phyloP scores from a whole-genome alignment of 2,329 filamentous ascomycete species.

The Epichloe coenophiala region DNA sequence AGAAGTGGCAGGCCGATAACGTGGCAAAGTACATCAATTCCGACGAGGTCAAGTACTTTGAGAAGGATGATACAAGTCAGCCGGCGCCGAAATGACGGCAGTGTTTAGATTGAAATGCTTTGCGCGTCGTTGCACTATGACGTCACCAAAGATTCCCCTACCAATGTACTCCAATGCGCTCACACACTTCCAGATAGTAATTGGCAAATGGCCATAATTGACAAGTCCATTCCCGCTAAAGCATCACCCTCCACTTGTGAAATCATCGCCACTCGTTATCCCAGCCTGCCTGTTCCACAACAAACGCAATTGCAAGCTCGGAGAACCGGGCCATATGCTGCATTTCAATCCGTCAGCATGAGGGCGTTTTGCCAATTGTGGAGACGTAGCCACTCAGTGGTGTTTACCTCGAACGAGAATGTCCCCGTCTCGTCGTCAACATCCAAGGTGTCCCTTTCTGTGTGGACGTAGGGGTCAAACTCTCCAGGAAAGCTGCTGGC shows the following conservation, averaged over 20 bases:
- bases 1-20: slow-evolving; percentile 27
- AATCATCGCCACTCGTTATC: slow-evolving; percentile 24
- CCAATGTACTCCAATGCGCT: too few species aligned
- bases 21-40: background rate
- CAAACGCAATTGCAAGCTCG: slow-evolving; percentile 25
- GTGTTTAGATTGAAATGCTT: background rate
- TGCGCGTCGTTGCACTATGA: too few species aligned
- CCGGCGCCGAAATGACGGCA: background rate
- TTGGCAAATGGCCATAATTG: too few species aligned
- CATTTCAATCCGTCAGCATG: background rate
- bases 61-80: slow-evolving; percentile 2
- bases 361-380: slow-evolving; percentile 1
- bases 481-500: slow-evolving; percentile 18
- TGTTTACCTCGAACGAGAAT: slow-evolving; percentile 23
- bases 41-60: slow-evolving; percentile 3
- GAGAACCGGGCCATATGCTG: slow-evolving; percentile 27
- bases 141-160: too few species aligned
- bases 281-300: slow-evolving; percentile 26
- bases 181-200: too few species aligned
- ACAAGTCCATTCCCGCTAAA: too few species aligned
- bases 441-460: slow-evolving; percentile 22
- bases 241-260: background rate
- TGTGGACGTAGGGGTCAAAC: slow-evolving; percentile 25
- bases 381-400: background rate
- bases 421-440: slow-evolving; percentile 23